Evolutionary conservation across 495 filamentous ascomycete genomes (phyloP).

Genomic region (Cryomyces antarcticus): DNA sequence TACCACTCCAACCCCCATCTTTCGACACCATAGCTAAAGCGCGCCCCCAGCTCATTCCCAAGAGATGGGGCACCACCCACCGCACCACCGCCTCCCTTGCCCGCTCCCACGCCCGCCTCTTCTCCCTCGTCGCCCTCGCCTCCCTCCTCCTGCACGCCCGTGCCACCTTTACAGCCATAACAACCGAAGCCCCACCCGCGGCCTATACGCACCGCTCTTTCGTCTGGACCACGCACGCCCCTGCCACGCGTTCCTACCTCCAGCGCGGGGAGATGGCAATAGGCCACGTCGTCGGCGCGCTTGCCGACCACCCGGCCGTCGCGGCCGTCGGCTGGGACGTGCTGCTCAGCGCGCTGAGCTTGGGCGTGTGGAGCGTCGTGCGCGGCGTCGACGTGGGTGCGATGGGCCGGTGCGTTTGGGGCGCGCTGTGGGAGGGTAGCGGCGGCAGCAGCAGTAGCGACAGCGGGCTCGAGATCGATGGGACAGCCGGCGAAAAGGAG

Average conservation of each 20-base stretch:
- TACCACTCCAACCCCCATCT: not conserved
- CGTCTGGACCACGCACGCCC: slow-evolving; percentile 12
- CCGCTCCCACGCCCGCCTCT: slow-evolving; percentile 19
- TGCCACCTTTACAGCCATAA: slow-evolving; percentile 16
- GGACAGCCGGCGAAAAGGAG: slow-evolving; percentile 1
- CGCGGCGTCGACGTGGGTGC: slow-evolving; percentile 23
- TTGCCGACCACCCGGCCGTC: slow-evolving; percentile 28
- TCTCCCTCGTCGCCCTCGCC: slow-evolving; percentile 20
- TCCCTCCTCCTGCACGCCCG: slow-evolving; percentile 22
- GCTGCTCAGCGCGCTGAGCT: slow-evolving; percentile 26
- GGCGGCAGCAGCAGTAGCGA: too few relatives aligned
- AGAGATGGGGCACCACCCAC: slow-evolving; percentile 21
- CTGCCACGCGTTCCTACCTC: not conserved
- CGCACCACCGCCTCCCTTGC: slow-evolving; percentile 20
- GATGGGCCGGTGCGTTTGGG: slow-evolving; percentile 18
- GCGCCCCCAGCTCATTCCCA: slow-evolving; percentile 18
- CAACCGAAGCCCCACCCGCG: slow-evolving; percentile 22
- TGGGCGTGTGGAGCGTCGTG: slow-evolving; percentile 32
- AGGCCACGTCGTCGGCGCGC: slow-evolving; percentile 17
- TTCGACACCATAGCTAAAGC: not conserved
- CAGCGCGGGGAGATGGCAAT: not conserved
- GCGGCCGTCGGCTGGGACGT: slow-evolving; percentile 29
- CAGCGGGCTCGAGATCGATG: too few relatives aligned
- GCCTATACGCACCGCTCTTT: slow-evolving; percentile 25
- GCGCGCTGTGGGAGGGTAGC: too few relatives aligned